These are phyloP conservation scores for Pythium apleroticum DNA, from an alignment of 352 stramenopile genomes.

Conservation along the genomic window DNA sequence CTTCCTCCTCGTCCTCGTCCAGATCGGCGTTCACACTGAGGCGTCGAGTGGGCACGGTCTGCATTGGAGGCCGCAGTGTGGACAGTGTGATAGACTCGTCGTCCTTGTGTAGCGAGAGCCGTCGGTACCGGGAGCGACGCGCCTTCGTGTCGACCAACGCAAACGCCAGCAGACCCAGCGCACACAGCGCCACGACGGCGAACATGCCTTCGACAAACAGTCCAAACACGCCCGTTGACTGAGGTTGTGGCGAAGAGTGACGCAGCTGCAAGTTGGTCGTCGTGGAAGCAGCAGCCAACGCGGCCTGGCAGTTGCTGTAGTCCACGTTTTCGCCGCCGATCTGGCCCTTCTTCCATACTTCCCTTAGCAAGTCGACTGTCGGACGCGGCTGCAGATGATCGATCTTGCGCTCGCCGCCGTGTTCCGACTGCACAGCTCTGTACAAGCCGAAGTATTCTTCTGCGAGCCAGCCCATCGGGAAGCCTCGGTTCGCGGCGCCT, in stretches of 20 bases:
- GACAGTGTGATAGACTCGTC: neutral
- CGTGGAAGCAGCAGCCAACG: neutral
- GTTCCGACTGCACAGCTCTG: conserved; percentile 13
- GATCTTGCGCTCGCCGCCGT: conserved; percentile 5
- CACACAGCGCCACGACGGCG: conserved; percentile 25
- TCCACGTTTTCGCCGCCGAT: conserved; percentile 41
- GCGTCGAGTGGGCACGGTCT: neutral
- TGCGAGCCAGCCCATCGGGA: conserved; percentile 61
- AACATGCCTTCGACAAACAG: conserved; percentile 23
- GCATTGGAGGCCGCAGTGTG: neutral
- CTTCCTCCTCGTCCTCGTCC: conserved; percentile 9
- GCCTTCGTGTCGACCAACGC: conserved; percentile 16
- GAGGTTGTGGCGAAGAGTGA: neutral
- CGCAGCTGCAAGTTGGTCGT: conserved; percentile 7
- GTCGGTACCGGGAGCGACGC: conserved; percentile 31
- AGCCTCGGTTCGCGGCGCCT: conserved; percentile 40
- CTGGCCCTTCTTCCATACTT: conserved; percentile 40
- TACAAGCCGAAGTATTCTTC: conserved; percentile 70
- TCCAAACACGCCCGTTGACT: conserved; percentile 8
- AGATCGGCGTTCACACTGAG: neutral
- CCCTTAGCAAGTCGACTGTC: conserved; percentile 48
- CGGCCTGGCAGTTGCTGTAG: conserved; percentile 33
- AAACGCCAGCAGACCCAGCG: conserved; percentile 23
- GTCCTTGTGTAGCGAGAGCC: conserved; percentile 5
- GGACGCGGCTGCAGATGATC: conserved; percentile 41